These are phyloP conservation scores for Codiaeum variegatum DNA, from an alignment of 441 rosid species.

Conservation along the genomic window DNA sequence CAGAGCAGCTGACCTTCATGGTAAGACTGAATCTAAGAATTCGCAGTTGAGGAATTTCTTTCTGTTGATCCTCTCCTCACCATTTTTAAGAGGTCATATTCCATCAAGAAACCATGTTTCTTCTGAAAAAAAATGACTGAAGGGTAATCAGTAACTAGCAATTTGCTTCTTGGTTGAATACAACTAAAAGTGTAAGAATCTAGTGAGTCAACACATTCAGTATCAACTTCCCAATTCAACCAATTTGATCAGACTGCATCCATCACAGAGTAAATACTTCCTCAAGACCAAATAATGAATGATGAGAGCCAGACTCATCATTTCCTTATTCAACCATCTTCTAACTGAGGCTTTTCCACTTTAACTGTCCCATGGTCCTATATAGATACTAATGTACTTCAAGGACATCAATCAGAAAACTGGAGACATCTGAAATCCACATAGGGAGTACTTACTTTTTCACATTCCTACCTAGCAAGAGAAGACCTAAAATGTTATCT, in stretches of 20 bases:
- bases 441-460: neutral
- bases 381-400: neutral
- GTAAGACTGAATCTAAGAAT: neutral
- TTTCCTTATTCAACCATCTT: neutral
- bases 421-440: neutral
- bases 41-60: neutral
- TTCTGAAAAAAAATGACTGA: neutral
- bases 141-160: neutral
- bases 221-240: constrained; percentile 16
- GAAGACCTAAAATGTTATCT: constrained; percentile 5
- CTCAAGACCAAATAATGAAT: neutral
- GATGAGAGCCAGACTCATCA: neutral
- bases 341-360: neutral
- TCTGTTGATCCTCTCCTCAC: neutral
- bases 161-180: neutral
- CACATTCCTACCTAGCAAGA: neutral
- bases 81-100: neutral
- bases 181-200: constrained; percentile 3
- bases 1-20: constrained; percentile 4
- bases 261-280: constrained; percentile 1
- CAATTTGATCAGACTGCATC: neutral
- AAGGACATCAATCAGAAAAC: constrained; percentile 2
- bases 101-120: neutral
- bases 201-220: constrained; percentile 5
- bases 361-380: neutral